Base-by-base conservation (phyloP, 2,329 filamentous ascomycete genomes). In the Stagonosporopsis rhizophila region DNA sequence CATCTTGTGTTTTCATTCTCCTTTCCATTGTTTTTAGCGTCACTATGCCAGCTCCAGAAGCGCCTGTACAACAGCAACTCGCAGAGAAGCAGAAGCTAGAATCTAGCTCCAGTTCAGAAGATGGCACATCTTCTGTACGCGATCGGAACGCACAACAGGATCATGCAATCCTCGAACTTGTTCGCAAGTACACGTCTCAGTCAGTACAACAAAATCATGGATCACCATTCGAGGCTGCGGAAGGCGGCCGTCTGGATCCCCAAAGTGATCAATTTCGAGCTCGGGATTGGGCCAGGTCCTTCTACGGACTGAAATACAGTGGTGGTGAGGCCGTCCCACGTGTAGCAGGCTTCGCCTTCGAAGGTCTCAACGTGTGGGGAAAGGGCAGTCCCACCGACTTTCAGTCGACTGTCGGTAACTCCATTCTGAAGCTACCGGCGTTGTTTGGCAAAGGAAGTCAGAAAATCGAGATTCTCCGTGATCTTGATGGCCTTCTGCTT, bases 401-500 rank as follows among this genome's bases (percentile, higher is more conserved):
- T 2, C 89, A 92, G 66, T 80, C 86, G 48, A 90, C 85, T 3
- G 86, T 92, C 1, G 83, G 80, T 1, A 87, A 86, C 1, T 75
- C 84, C 3, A 69, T 90, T n/a, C 71, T 83, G 52, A 80, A 83
- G 1, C 86, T 87, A 0, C 75, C 89, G n/a, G 79, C 84, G 1
- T 68, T 85, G 0, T 69, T 76, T 23, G 68, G 70, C n/a, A 78
- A 77, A 34, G 75, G 79, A 5, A 71, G 75, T 0, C 80, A 82
- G 59, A 85, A 84, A 60, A 77, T 89, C 58, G 87, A 90, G 63
- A 91, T 91, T 60, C 46, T 91, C 54, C 83, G 82, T 56, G 78
- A 85, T 66, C 86, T 90, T 49, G 87, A 90, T 59, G 88, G 88
- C 22, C 73, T 90, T 0, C 82, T 91, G 2, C 80, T 84, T 65